Base-by-base conservation (phyloP, 129 eudicot species). In the Mikania micrantha region DNA sequence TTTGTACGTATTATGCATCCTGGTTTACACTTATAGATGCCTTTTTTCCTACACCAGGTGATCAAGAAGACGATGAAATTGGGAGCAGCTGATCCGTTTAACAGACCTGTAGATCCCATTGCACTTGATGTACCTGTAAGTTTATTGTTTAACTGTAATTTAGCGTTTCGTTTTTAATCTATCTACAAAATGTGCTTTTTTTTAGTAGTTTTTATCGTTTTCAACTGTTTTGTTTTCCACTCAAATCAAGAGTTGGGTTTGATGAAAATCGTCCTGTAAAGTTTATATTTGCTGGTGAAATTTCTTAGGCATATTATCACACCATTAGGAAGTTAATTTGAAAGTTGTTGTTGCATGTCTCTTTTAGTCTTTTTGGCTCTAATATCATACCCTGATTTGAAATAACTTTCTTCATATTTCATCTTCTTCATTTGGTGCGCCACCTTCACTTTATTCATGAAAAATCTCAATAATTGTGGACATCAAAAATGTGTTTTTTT, bases 31-130 rank as follows among this genome's bases (percentile, higher is more conserved):
- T 34, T 20, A n/a, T 47, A 15, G 12, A 59, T 32, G 41, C 21
- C 15, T 47, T 54, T 54, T 40, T 4, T 21, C n/a, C 36, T 41
- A 12, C 52, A 7, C 0, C 57, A 91, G 97, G 95, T 91, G 25
- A 81, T 91, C 4, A 83, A 72, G 68, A 87, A 85, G 80, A 64
- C 85, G 25, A 91, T 91, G 95, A 79, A 85, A 57, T 72, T 79
- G 88, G 93, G 87, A 64, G 90, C 88, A 22, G 97, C 97, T 54
- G 88, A 73, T 50, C 95, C 95, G 39, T 91, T 91, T 63, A 85
- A 85, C 76, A 75, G 64, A 24, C 94, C 95, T 4, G 88, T 85
- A 66, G 74, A 87, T 74, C 91, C 91, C 49, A 54, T 80, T 71
- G 89, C 86, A 21, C 77, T 86, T 53, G 97, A 84, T 41, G 74